Conservation (phyloP, 2,329 filamentous ascomycete species). For the Chaetomiaceae sp. region DNA sequence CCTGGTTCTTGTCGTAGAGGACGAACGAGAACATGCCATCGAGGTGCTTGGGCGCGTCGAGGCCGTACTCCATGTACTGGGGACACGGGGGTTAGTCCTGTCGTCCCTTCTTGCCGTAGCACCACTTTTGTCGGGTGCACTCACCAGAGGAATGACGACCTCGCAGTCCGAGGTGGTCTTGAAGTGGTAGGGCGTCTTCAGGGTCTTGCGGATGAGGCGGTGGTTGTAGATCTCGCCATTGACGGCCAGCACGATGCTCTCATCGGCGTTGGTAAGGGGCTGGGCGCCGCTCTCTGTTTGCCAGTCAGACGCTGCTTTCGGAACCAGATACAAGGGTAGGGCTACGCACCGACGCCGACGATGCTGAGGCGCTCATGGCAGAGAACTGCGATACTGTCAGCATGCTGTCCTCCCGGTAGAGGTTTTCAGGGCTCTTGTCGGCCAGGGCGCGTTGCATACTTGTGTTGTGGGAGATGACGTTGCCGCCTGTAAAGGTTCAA, state of each 20-base stretch:
- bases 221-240: constrained; percentile 99
- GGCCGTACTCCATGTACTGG: constrained; percentile 85
- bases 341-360: constrained; percentile 79
- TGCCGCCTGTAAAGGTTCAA: constrained; percentile 61
- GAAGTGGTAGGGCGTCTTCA: constrained; percentile 86
- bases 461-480: constrained; percentile 82
- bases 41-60: constrained; percentile 87
- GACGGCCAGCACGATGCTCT: constrained; percentile 84
- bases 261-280: constrained; percentile 88
- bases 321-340: constrained; percentile 14
- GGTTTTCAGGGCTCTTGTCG: not conserved
- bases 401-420: constrained; percentile 10
- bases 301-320: constrained; percentile 25
- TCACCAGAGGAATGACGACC: constrained; percentile 93
- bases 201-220: constrained; percentile 80
- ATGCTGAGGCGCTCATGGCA: constrained; percentile 97
- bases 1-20: constrained; percentile 89
- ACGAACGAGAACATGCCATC: constrained; percentile 99
- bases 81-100: not conserved
- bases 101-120: not conserved
- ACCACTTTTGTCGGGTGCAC: constrained; percentile 29
- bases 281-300: constrained; percentile 83
- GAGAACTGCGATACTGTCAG: constrained; percentile 59
- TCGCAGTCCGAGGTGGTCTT: constrained; percentile 99
- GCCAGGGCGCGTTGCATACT: constrained; percentile 53